A percentile compares a stretch with the other conserved stretches of the same genome.
phyloP scores from a whole-genome alignment of 768 basidiomycete genomes.

The Clathrus columnatus region DNA sequence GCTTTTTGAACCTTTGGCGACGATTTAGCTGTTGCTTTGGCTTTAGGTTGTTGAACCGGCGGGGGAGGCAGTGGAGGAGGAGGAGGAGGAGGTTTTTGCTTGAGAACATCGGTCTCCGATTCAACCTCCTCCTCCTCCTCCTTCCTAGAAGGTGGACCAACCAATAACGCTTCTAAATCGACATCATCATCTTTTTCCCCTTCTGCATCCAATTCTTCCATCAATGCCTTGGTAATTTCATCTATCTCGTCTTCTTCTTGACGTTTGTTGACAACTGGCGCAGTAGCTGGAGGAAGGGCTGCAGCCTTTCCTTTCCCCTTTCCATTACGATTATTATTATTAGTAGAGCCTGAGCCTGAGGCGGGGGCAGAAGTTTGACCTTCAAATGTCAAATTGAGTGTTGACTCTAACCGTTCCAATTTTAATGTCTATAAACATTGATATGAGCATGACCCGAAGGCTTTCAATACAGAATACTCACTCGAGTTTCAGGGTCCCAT shows the following conservation, averaged over 20 bases:
- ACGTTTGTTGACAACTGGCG: not conserved
- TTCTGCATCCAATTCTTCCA: constrained; percentile 5
- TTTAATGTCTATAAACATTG: constrained; percentile 48
- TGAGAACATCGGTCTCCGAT: constrained; percentile 14
- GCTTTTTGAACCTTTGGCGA: constrained; percentile 7
- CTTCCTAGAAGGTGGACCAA: constrained; percentile 17
- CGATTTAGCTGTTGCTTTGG: constrained; percentile 18
- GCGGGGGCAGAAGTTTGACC: constrained; percentile 27
- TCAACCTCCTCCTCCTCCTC: constrained; percentile 32
- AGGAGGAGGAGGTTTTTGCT: constrained; percentile 15
- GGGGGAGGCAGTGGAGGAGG: constrained; percentile 16
- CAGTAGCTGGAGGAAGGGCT: not conserved
- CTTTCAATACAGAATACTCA: constrained; percentile 28
- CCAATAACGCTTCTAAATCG: constrained; percentile 23
- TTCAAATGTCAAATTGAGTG: constrained; percentile 45
- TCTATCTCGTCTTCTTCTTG: not conserved
- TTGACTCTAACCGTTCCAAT: constrained; percentile 68
- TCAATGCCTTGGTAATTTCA: constrained; percentile 1
- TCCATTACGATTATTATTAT: too few relatives aligned
- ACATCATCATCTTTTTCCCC: constrained; percentile 21
- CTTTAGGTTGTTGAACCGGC: constrained; percentile 27
- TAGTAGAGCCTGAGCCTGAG: constrained; percentile 18
- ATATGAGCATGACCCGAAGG: constrained; percentile 1
- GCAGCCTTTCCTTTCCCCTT: not conserved
- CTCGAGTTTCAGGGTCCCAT: constrained; percentile 67